Base-by-base conservation (phyloP, 108 stramenopile species). In the Fragilariopsis cylindrus region DNA sequence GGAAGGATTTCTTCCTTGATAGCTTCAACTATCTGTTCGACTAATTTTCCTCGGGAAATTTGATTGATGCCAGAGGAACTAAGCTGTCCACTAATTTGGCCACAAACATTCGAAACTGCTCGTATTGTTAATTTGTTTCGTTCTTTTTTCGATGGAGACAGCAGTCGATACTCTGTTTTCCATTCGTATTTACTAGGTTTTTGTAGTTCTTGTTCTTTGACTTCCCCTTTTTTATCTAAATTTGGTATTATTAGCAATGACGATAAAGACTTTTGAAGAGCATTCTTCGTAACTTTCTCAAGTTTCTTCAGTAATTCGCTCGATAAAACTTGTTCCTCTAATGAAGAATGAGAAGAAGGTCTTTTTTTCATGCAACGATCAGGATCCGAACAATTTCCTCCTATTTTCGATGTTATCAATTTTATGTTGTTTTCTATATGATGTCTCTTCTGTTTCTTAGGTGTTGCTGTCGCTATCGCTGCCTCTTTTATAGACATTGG, bases 71-170 rank as follows among this genome's bases (percentile, higher is more conserved):
- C 9, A 52, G 50, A 13, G 13, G 4, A 81, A 65, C 85, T 77
- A 5, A 80, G 80, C 2, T 60, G 69, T 72, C 90, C 90, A 7
- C 87, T 68, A 55, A 90, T 78, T 55, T 88, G 83, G 43, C 88
- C 87, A 65, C 90, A 91, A 15, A 88, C 85, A 2, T 65, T 77
- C 52, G 87, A 81, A 6, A 74, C 74, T 19, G 70, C 54, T 9
- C 39, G 43, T 15, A 48, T 19, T 65, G 48, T 41, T 56, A 42
- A 60, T 48, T 60, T 53, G 48, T 60, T 73, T 42, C 50, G 48
- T 53, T 45, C 46, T 69, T 4, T n/a, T 74, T 73, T 73, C 2
- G 71, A 77, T 9, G 70, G 50, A 54, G 63, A 66, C 42, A 60
- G 46, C 55, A 44, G 50, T 65, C 74, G 21, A 65, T 48, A 60